A percentile compares a stretch with the other conserved stretches of the same genome.
Evolutionary conservation across 2,329 filamentous ascomycete genomes (phyloP).

Genomic region (Nemania serpens): DNA sequence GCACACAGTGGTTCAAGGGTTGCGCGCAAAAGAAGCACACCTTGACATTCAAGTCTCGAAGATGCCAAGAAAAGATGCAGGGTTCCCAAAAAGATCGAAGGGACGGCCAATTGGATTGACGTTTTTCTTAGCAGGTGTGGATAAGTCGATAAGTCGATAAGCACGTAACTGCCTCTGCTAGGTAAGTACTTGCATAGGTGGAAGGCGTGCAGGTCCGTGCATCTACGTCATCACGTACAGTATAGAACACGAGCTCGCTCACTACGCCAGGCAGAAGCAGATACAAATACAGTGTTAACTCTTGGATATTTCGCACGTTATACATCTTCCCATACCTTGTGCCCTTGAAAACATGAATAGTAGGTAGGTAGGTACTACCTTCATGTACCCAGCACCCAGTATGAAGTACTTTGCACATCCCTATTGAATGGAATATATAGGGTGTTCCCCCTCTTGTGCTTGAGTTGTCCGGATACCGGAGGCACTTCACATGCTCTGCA

Average conservation of each 20-base stretch:
- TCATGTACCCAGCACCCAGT: too few relatives aligned
- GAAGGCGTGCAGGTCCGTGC: conserved; percentile 17
- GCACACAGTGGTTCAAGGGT: conserved; percentile 15
- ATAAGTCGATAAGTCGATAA: conserved; percentile 24
- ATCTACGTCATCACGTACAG: conserved; percentile 27
- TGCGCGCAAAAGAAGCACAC: conserved; percentile 30
- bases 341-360: too few relatives aligned
- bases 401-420: too few relatives aligned
- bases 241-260: neutral
- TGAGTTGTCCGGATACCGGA: too few relatives aligned
- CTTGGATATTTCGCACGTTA: too few relatives aligned
- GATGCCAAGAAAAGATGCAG: conserved; percentile 21
- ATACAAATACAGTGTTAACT: too few relatives aligned
- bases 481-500: neutral
- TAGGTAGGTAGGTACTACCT: too few relatives aligned
- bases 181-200: neutral
- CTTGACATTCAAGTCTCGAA: conserved; percentile 15
- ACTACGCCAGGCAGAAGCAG: too few relatives aligned
- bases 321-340: too few relatives aligned
- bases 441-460: too few relatives aligned
- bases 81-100: conserved; percentile 19
- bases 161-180: neutral
- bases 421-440: too few relatives aligned
- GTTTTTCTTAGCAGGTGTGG: conserved; percentile 7
- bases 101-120: conserved; percentile 24